A percentile compares a stretch with the other conserved stretches of the same genome.
Conservation (phyloP, 225 moss, liverwort and hornwort species). For the Bryoerythrophyllum caledonicum region DNA sequence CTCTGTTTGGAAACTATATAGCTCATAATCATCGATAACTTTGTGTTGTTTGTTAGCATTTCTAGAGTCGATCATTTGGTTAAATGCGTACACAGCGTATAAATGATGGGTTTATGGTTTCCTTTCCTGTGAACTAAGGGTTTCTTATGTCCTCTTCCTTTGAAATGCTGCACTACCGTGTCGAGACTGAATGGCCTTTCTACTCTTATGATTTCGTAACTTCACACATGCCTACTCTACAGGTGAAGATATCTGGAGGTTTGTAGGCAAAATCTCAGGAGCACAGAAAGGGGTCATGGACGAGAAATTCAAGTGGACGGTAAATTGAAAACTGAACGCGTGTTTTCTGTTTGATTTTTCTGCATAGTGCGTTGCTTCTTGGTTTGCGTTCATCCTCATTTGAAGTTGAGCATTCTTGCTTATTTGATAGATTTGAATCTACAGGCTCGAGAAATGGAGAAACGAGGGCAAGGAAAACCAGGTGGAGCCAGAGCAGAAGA, state of each 20-base stretch:
- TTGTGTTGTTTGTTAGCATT: not conserved
- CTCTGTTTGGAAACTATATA: not conserved
- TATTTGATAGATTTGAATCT: not conserved
- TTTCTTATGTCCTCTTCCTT: not conserved
- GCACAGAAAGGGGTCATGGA: constrained; percentile 74
- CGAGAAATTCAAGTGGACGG: constrained; percentile 92
- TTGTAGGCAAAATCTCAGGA: constrained; percentile 65
- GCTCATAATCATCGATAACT: not conserved
- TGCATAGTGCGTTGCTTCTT: not conserved
- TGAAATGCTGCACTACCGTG: not conserved
- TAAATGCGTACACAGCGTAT: not conserved
- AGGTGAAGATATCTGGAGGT: constrained; percentile 87
- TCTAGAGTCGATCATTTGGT: not conserved
- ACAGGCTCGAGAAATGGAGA: constrained; percentile 73
- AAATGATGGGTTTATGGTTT: not conserved
- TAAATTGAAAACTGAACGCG: constrained; percentile 16
- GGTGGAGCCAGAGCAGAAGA: constrained; percentile 56
- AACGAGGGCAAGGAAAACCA: constrained; percentile 64
- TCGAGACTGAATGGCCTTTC: not conserved
- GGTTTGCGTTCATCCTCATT: not conserved
- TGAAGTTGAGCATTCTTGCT: not conserved
- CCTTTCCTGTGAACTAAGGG: not conserved
- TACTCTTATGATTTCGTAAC: not conserved
- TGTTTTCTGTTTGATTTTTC: not conserved
- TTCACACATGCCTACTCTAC: constrained; percentile 13